phyloP scores from a whole-genome alignment of 108 stramenopile species.

The Asterionellopsis glacialis region DNA sequence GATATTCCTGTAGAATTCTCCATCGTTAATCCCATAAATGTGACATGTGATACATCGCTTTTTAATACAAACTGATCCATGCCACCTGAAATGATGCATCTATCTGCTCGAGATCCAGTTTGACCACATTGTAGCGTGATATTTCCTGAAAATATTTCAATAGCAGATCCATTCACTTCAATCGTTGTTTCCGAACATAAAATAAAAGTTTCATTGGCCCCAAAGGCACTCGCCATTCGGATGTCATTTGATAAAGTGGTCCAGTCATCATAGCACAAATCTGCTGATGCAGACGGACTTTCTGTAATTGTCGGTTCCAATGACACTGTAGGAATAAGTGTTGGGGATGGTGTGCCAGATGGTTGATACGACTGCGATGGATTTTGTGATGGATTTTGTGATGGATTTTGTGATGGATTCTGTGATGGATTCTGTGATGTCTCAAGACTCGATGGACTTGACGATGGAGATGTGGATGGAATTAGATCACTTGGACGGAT shows the following conservation, averaged over 20 bases:
- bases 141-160: not conserved
- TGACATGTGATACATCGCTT: not conserved
- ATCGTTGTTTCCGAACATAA: not conserved
- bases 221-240: not conserved
- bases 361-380: too few relatives aligned
- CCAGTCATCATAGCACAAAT: conserved; percentile 2
- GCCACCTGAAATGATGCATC: conserved; percentile 7
- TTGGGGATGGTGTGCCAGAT: too few relatives aligned
- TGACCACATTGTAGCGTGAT: conserved; percentile 7
- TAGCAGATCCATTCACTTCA: conserved; percentile 2
- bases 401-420: too few relatives aligned
- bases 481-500: too few relatives aligned
- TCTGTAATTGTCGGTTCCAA: not conserved
- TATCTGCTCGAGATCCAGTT: not conserved
- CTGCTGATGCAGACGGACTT: not conserved
- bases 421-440: too few relatives aligned
- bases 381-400: too few relatives aligned
- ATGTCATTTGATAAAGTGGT: not conserved
- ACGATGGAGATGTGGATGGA: too few relatives aligned
- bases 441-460: too few relatives aligned
- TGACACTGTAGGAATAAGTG: too few relatives aligned
- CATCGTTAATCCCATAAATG: not conserved
- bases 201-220: not conserved
- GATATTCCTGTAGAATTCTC: conserved; percentile 2
- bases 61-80: not conserved